Conservation (phyloP, 192 early-diverging fungal species). For the Dissophora globulifera region DNA sequence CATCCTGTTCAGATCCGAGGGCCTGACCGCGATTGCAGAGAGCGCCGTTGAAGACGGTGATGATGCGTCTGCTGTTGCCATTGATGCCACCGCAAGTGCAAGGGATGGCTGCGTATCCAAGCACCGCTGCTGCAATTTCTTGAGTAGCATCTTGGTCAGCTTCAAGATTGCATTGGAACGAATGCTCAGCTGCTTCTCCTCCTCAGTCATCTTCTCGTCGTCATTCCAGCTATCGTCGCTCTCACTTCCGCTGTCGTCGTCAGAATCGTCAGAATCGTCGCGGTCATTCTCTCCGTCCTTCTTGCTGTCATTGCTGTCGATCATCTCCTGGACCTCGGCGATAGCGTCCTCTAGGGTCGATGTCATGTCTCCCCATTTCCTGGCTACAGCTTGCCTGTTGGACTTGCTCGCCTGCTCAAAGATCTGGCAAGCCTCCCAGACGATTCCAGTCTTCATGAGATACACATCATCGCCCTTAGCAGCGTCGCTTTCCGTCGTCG, state of each 20-base stretch:
- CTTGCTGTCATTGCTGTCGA: slow-evolving; percentile 47
- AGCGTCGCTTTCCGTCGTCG: neutral
- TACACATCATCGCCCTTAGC: slow-evolving; percentile 21
- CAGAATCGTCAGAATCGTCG: slow-evolving; percentile 33
- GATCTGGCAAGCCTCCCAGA: slow-evolving; percentile 56
- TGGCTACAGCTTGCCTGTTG: slow-evolving; percentile 50
- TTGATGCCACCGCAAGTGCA: neutral
- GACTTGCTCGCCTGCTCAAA: slow-evolving; percentile 53
- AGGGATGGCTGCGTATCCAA: slow-evolving; percentile 22
- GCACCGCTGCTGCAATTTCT: slow-evolving; percentile 53
- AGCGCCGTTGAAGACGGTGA: neutral
- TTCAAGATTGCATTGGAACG: slow-evolving; percentile 48
- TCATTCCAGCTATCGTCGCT: slow-evolving; percentile 56
- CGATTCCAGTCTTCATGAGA: slow-evolving; percentile 50
- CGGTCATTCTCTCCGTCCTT: slow-evolving; percentile 17
- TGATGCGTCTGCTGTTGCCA: neutral
- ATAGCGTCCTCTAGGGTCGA: slow-evolving; percentile 56
- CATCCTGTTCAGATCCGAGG: slow-evolving; percentile 32
- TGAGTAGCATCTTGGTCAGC: slow-evolving; percentile 46
- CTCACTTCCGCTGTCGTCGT: slow-evolving; percentile 40
- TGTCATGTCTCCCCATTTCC: slow-evolving; percentile 53
- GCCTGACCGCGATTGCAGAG: slow-evolving; percentile 4
- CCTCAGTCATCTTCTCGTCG: slow-evolving; percentile 44
- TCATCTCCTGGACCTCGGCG: slow-evolving; percentile 49
- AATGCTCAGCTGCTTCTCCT: slow-evolving; percentile 49